These are phyloP conservation scores for Trichophyton simii DNA, from an alignment of 2,329 filamentous ascomycete species.

Conservation along the genomic window DNA sequence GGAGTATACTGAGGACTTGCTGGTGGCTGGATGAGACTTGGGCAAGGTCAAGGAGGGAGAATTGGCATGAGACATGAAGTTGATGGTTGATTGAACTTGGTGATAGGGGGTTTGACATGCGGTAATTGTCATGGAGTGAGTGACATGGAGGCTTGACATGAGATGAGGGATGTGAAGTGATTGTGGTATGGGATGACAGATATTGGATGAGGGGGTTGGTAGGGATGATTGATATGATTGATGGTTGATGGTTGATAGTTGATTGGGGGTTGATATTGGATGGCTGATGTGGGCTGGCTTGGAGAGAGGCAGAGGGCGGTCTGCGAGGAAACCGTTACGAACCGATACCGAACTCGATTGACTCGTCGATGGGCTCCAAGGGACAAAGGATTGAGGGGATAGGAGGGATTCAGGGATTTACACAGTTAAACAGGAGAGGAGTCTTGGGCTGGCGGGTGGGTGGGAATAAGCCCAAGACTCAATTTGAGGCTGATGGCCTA, in stretches of 20 bases:
- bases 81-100: too few species aligned
- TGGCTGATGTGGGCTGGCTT: too few species aligned
- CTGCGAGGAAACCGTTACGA: neutral
- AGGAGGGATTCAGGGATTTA: too few species aligned
- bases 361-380: neutral
- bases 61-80: too few species aligned
- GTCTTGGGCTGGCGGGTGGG: neutral
- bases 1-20: too few species aligned
- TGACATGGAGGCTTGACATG: neutral
- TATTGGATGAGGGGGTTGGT: neutral
- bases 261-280: too few species aligned
- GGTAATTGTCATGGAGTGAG: neutral
- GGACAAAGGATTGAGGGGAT: neutral
- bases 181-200: neutral
- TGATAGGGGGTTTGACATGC: too few species aligned
- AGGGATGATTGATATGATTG: neutral
- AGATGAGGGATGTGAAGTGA: neutral
- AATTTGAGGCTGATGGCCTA: neutral
- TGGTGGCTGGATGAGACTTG: too few species aligned
- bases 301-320: neutral
- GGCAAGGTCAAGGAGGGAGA: too few species aligned
- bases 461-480: neutral
- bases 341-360: neutral
- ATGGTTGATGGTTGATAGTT: neutral
- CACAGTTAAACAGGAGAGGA: neutral